These are phyloP conservation scores for Aureobasidium sp. DNA, from an alignment of 2,329 filamentous ascomycete species.

Conservation along the genomic window DNA sequence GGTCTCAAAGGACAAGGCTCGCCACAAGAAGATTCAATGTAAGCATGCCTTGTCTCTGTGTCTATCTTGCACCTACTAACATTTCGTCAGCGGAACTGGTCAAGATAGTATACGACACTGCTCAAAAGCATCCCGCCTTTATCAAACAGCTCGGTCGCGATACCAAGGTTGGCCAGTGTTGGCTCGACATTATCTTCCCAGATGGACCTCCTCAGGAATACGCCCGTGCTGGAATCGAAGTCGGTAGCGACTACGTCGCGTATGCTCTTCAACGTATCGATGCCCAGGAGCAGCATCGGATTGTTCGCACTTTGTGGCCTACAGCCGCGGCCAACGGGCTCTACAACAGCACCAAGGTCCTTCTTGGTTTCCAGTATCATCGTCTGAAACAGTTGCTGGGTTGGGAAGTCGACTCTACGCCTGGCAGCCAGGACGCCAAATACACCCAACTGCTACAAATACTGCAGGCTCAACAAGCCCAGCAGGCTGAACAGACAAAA, in stretches of 20 bases:
- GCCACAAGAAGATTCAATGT: conserved; percentile 35
- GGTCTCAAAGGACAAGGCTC: conserved; percentile 36
- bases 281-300: conserved; percentile 34
- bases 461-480: conserved; percentile 24
- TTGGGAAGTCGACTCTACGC: conserved; percentile 26
- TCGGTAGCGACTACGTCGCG: conserved; percentile 33
- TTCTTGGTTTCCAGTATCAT: conserved; percentile 31
- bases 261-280: conserved; percentile 36
- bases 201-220: conserved; percentile 44
- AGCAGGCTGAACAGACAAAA: conserved; percentile 19
- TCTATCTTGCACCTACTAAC: not conserved
- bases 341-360: conserved; percentile 29
- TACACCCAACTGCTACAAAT: conserved; percentile 25
- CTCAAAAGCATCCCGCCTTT: conserved; percentile 27
- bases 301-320: conserved; percentile 34
- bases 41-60: conserved; percentile 1
- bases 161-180: conserved; percentile 35
- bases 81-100: conserved; percentile 30
- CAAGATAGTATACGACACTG: conserved; percentile 27
- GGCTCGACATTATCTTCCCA: conserved; percentile 45
- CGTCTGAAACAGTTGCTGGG: conserved; percentile 32
- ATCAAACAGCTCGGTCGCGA: conserved; percentile 33
- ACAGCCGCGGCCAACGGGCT: conserved; percentile 29
- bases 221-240: conserved; percentile 39
- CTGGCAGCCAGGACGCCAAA: conserved; percentile 27